phyloP scores from a whole-genome alignment of 1,139 yeast genomes.

The Torulaspora globosa region DNA sequence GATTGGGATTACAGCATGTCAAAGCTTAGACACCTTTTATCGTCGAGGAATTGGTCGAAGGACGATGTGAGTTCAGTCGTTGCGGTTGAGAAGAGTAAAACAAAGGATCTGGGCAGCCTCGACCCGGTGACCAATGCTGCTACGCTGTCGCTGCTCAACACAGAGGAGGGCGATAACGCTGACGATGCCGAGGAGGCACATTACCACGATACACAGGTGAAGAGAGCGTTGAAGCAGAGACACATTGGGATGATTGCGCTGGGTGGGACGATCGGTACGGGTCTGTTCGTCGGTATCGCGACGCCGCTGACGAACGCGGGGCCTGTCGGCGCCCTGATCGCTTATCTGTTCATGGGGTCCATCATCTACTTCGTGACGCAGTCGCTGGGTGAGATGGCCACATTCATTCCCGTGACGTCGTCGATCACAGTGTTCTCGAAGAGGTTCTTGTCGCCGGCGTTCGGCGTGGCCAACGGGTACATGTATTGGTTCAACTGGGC shows the following conservation, averaged over 20 bases:
- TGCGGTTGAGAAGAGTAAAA: not conserved
- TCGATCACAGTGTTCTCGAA: slow-evolving; percentile 56
- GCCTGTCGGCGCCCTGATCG: slow-evolving; percentile 61
- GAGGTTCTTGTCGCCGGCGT: slow-evolving; percentile 63
- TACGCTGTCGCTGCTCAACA: slow-evolving; percentile 5
- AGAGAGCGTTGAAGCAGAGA: slow-evolving; percentile 53
- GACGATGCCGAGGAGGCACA: slow-evolving; percentile 34
- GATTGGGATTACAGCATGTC: not conserved
- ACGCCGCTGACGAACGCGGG: slow-evolving; percentile 52
- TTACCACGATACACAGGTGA: slow-evolving; percentile 40
- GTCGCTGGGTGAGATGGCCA: slow-evolving; percentile 75
- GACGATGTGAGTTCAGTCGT: not conserved
- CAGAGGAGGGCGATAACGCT: slow-evolving; percentile 19
- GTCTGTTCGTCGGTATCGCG: slow-evolving; percentile 57
- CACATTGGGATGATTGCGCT: slow-evolving; percentile 63
- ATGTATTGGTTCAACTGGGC: slow-evolving; percentile 88
- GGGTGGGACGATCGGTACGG: slow-evolving; percentile 73
- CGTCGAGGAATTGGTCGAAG: not conserved
- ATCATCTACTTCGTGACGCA: slow-evolving; percentile 65
- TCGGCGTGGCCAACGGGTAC: slow-evolving; percentile 81
- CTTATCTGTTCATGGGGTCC: slow-evolving; percentile 63
- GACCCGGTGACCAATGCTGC: slow-evolving; percentile 15
- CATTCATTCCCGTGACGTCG: slow-evolving; percentile 68
- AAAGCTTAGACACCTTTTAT: not conserved
- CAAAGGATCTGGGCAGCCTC: slow-evolving; percentile 2